Base-by-base conservation (phyloP, 768 basidiomycete species). In the Cystofilobasidium capitatum region DNA sequence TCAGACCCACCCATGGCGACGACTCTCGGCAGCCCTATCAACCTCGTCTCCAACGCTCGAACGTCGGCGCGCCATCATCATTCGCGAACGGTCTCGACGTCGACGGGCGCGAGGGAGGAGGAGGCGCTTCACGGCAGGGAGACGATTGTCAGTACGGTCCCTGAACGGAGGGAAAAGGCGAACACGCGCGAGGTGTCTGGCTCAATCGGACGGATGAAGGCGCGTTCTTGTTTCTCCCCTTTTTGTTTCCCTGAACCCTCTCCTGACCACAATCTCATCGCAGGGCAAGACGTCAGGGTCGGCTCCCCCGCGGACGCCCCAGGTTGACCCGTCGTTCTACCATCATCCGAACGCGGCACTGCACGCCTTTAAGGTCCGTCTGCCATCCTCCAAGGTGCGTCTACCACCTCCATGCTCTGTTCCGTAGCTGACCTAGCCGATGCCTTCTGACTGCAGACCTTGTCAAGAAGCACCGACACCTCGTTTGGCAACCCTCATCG, bases 101-200 rank as follows among this genome's bases (percentile, higher is more conserved):
- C 63, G 22, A 39, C 63, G 9, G 51, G 37, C 22, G 51, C 51
- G 17, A 14, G 37, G 3, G 24, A 54, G 35, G n/a, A 40, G 17
- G 24, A 40, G 12, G 7, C 7, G 54, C 24, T 64, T 10, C 36
- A 57, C 16, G 51, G 39, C 26, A 40, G 39, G 17, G 62, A 37
- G 24, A 64, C 51, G 13, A 49, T 54, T 24, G 62, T 64, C 12
- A 64, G 62, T 24, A 37, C 29, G 47, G 24, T 37, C 33, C 24
- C 45, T 7, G 45, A 31, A 13, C 49, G 8, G 22, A 13, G 13
- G 51, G 39, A n/a, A 5, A 37, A 39, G 35, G 35, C 36, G 10
- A 1, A 7, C 8, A 49, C 36, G 35, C 24, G 36, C 14, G 49
- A 31, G 8, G 8, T 12, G 49, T 39, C 26, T 5, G 17, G 31